Evolutionary conservation across 148 eudicot genomes (phyloP).

Genomic region (Fagopyrum esculentum): DNA sequence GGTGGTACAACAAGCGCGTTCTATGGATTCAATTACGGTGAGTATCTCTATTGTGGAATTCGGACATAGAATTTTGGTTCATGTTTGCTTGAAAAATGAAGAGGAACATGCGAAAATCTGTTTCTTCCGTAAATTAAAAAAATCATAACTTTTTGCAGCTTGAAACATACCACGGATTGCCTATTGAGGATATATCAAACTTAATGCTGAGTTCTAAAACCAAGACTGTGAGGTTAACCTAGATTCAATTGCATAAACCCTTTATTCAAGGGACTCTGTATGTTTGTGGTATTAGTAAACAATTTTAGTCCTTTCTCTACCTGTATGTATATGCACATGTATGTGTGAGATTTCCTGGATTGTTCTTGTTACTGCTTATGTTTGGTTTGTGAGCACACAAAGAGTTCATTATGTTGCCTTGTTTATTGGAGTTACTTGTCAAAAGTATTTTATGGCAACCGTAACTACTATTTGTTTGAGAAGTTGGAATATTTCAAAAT

Average conservation of each 20-base stretch:
- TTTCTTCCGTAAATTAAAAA: not conserved
- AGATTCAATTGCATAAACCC: not conserved
- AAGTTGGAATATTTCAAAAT: not conserved
- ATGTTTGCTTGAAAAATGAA: not conserved
- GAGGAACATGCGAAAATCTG: not conserved
- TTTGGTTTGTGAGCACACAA: no score
- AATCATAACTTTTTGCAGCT: not conserved
- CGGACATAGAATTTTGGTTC: not conserved
- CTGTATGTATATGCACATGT: no score
- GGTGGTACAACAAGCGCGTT: conserved; percentile 90
- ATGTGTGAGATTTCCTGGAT: no score
- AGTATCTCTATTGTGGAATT: conserved; percentile 1
- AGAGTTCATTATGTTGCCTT: no score
- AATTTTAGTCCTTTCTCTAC: no score
- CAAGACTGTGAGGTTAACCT: not conserved
- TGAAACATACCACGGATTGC: no score
- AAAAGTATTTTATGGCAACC: no score
- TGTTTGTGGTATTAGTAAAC: no score
- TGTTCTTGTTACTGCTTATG: no score
- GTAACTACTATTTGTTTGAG: no score
- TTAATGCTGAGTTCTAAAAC: not conserved
- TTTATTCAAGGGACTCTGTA: not conserved
- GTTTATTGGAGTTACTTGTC: no score
- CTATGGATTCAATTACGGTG: conserved; percentile 86
- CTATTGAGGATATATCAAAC: not conserved